Base-by-base conservation (phyloP, 1,284 basidiomycete species). In the Sporisorium scitamineum region DNA sequence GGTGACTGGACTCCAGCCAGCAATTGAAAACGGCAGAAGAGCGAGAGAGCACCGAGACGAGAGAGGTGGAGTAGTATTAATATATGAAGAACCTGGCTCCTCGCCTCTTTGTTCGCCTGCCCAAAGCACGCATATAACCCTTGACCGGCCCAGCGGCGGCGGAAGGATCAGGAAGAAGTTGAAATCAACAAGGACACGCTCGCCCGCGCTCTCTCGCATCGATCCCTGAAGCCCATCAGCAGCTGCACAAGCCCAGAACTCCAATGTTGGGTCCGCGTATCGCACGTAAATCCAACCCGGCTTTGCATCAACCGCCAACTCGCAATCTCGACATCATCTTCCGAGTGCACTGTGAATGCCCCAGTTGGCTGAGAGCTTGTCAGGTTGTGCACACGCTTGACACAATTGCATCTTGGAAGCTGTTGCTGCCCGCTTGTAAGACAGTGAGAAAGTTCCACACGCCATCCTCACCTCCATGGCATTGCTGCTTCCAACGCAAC, bases 131-230 rank as follows among this genome's bases (percentile, higher is more conserved):
- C 61, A 34, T 39, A 29, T 37, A 18, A 34, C 26, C 37, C 9
- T 14, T 27, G n/a, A n/a, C n/a, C n/a, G n/a, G n/a, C n/a, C 5
- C 3, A 34, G 26, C n/a, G 27, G n/a, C 16, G 18, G 37, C 56
- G 56, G 56, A 51, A 26, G 13, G 45, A 58, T 58, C 34, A 58
- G 56, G 56, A 58, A 58, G 56, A 58, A 39, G 8, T 50, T 22
- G 31, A 24, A 37, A 14, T 9, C n/a, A 27, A 53, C 39, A 47
- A 39, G 22, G 42, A 54, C 37, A 54, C 45, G n/a, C n/a, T n/a
- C n/a, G n/a, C n/a, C n/a, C 53, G n/a, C 53, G 47, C 52, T n/a
- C 34, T 32, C 47, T 31, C 47, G 27, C 47, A 48, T 31, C 47
- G 47, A 48, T 48, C 27, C 27, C 26, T 20, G n/a, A 20, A 20